These are phyloP conservation scores for Gigaspora rosea DNA, from an alignment of 192 early-diverging fungal species.

Conservation along the genomic window DNA sequence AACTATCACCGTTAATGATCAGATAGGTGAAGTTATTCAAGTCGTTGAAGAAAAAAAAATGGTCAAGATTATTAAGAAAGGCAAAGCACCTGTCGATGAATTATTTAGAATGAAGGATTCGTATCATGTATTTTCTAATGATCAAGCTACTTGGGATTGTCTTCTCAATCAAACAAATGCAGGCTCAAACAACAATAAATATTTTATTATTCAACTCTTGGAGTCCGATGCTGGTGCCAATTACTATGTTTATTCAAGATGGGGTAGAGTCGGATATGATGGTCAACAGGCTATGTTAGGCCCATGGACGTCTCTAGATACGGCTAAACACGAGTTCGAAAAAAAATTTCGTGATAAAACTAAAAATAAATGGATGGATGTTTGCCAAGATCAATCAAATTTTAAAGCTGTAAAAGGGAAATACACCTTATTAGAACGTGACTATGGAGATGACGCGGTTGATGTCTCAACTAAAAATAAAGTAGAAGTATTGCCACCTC, in stretches of 20 bases:
- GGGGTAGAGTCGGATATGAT: slow-evolving; percentile 70
- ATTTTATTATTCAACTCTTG: slow-evolving; percentile 69
- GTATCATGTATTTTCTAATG: slow-evolving; percentile 38
- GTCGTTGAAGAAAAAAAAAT: slow-evolving; percentile 33
- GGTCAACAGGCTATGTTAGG: slow-evolving; percentile 51
- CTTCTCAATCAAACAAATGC: slow-evolving; percentile 75
- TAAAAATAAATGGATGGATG: slow-evolving; percentile 61
- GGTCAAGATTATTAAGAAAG: slow-evolving; percentile 30
- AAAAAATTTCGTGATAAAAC: slow-evolving; percentile 71
- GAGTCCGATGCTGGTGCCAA: slow-evolving; percentile 20
- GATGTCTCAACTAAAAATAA: slow-evolving; percentile 28
- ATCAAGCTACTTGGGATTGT: slow-evolving; percentile 51
- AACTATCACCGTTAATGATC: neutral
- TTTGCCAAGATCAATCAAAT: neutral
- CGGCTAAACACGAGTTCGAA: slow-evolving; percentile 55
- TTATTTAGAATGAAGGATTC: slow-evolving; percentile 2
- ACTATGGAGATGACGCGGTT: slow-evolving; percentile 59
- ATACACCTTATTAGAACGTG: slow-evolving; percentile 68
- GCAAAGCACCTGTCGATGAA: slow-evolving; percentile 37
- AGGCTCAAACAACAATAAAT: slow-evolving; percentile 72
- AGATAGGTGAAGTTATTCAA: slow-evolving; percentile 16
- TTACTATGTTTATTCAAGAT: slow-evolving; percentile 64
- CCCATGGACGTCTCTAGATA: slow-evolving; percentile 32
- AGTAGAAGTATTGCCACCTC: slow-evolving; percentile 24
- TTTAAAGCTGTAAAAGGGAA: slow-evolving; percentile 34